Conservation (phyloP, 1,284 basidiomycete genomes). For the Phlebopus sp. region DNA sequence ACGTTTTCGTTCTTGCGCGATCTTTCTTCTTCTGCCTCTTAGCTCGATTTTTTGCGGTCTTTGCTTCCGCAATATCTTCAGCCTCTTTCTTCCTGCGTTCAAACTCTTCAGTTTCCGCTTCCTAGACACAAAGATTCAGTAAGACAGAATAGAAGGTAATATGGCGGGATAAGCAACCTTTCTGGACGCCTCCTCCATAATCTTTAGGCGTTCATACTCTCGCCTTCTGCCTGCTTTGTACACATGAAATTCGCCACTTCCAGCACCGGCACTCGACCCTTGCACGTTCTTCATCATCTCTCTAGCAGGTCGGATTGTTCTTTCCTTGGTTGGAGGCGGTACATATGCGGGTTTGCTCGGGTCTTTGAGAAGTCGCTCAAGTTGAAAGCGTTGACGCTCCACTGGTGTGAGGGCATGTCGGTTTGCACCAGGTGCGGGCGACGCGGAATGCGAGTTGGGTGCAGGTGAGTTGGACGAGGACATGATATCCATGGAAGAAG, state of each 20-base stretch:
- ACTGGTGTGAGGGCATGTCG: constrained; percentile 70
- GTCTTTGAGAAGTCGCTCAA: constrained; percentile 85
- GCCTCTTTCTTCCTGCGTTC: constrained; percentile 31
- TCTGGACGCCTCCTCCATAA: constrained; percentile 82
- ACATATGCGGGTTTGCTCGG: constrained; percentile 78
- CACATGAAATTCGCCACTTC: constrained; percentile 96
- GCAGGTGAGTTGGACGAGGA: constrained; percentile 28
- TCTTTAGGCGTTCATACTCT: constrained; percentile 91
- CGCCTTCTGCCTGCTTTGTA: constrained; percentile 94
- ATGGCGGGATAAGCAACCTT: constrained; percentile 53
- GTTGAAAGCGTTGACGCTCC: constrained; percentile 72
- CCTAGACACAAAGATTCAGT: constrained; percentile 16
- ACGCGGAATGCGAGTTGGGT: constrained; percentile 29
- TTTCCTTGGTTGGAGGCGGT: constrained; percentile 74
- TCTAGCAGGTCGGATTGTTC: constrained; percentile 71
- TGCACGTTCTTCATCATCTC: constrained; percentile 99
- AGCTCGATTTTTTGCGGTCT: constrained; percentile 90
- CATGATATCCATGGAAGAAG: constrained; percentile 18
- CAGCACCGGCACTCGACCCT: constrained; percentile 89
- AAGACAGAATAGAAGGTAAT: constrained; percentile 1
- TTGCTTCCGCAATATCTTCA: constrained; percentile 60
- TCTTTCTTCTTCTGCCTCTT: constrained; percentile 90
- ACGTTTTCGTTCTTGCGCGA: constrained; percentile 46
- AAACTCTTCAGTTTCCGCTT: constrained; percentile 27
- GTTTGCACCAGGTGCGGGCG: constrained; percentile 33